These are phyloP conservation scores for Phytophthora melonis DNA, from an alignment of 352 stramenopile genomes.

Conservation along the genomic window DNA sequence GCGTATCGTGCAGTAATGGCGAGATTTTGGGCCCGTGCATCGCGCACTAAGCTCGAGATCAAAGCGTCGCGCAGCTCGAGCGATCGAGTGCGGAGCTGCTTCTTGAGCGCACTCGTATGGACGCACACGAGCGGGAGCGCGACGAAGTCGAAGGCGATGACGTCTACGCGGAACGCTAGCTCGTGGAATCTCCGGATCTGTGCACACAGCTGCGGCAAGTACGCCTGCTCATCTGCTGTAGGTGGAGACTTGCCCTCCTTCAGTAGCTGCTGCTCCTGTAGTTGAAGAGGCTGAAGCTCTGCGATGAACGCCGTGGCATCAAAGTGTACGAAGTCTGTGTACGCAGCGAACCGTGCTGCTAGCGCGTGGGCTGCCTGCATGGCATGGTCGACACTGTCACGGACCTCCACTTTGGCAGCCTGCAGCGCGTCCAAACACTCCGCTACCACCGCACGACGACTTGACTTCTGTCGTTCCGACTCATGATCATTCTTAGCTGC, in stretches of 20 bases:
- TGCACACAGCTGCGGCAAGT: constrained; percentile 59
- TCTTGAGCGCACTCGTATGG: constrained; percentile 70
- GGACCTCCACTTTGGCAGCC: constrained; percentile 63
- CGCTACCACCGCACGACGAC: constrained; percentile 45
- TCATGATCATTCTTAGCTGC: constrained; percentile 23
- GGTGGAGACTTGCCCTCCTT: constrained; percentile 28
- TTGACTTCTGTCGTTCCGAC: constrained; percentile 18
- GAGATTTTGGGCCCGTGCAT: constrained; percentile 85
- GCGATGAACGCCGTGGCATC: constrained; percentile 81
- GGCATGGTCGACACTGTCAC: constrained; percentile 59
- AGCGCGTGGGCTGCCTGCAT: constrained; percentile 78
- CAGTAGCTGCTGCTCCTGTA: constrained; percentile 44
- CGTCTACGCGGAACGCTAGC: constrained; percentile 65
- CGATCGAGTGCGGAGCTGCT: constrained; percentile 72
- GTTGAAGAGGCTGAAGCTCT: constrained; percentile 55
- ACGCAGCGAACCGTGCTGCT: constrained; percentile 76
- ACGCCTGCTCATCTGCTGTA: constrained; percentile 30
- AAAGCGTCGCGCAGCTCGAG: constrained; percentile 80
- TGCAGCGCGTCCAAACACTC: constrained; percentile 60
- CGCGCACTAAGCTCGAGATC: constrained; percentile 83
- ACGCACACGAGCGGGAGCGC: constrained; percentile 87
- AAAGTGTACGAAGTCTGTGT: constrained; percentile 85
- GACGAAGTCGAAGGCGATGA: constrained; percentile 77
- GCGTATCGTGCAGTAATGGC: constrained; percentile 92
- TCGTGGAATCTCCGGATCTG: constrained; percentile 86